These are phyloP conservation scores for Penicillium cosmopolitanum DNA, from an alignment of 495 filamentous ascomycete genomes.

Conservation along the genomic window DNA sequence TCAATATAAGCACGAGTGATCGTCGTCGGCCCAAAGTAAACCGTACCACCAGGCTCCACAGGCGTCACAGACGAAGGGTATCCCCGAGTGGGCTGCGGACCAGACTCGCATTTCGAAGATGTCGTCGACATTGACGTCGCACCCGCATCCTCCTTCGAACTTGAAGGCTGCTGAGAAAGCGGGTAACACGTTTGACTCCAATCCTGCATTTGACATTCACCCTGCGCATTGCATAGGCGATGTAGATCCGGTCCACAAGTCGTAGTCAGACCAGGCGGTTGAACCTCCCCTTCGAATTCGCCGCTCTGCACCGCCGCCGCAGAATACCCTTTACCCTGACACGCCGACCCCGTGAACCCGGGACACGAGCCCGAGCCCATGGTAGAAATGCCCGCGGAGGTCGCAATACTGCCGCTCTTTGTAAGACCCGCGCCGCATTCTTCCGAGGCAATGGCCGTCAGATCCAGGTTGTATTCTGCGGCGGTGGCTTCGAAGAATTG, in stretches of 20 bases:
- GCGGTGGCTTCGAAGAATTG: slow-evolving; percentile 69
- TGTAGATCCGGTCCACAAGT: slow-evolving; percentile 7
- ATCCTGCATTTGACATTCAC: slow-evolving; percentile 30
- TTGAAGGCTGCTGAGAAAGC: neutral
- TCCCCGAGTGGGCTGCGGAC: slow-evolving; percentile 6
- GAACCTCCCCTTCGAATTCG: neutral
- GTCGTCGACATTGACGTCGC: neutral
- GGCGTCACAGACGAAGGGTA: slow-evolving; percentile 23
- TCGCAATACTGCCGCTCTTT: slow-evolving; percentile 15
- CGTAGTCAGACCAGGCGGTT: neutral
- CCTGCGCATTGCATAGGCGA: slow-evolving; percentile 22
- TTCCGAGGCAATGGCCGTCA: slow-evolving; percentile 46
- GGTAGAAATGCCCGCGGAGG: slow-evolving; percentile 24
- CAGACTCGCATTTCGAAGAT: slow-evolving; percentile 5
- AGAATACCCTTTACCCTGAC: neutral
- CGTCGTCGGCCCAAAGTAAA: slow-evolving; percentile 39
- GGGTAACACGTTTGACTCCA: slow-evolving; percentile 20
- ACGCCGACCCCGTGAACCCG: slow-evolving; percentile 18
- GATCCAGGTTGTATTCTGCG: slow-evolving; percentile 59
- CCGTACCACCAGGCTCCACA: slow-evolving; percentile 10
- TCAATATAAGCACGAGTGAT: slow-evolving; percentile 57
- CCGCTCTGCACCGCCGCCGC: neutral
- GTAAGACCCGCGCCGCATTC: slow-evolving; percentile 19
- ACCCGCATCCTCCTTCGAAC: neutral
- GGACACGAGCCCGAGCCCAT: slow-evolving; percentile 27